Evolutionary conservation across 1,284 basidiomycete species (phyloP).

Genomic region (Boletus calvinii): DNA sequence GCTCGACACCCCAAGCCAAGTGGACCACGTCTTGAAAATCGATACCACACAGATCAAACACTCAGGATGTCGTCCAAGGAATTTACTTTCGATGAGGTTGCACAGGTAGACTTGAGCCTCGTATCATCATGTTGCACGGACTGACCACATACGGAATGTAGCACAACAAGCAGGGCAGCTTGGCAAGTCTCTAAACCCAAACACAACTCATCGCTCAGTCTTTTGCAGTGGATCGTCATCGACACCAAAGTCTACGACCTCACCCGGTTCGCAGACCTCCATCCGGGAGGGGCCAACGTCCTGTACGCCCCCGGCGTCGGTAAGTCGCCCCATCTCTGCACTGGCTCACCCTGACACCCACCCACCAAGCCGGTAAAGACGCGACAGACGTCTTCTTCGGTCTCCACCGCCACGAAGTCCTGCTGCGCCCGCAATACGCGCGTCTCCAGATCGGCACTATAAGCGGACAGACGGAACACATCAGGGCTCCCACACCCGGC

Average conservation of each 20-base stretch:
- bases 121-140: not conserved
- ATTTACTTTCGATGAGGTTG: slow-evolving; percentile 52
- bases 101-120: slow-evolving; percentile 40
- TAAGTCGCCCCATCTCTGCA: slow-evolving; percentile 22
- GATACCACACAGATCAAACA: not conserved
- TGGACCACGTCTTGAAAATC: not conserved
- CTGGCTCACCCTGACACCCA: not conserved
- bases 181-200: slow-evolving; percentile 42
- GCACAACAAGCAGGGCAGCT: slow-evolving; percentile 77
- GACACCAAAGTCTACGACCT: slow-evolving; percentile 70
- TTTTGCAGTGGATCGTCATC: slow-evolving; percentile 58
- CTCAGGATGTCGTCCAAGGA: slow-evolving; percentile 35
- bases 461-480: slow-evolving; percentile 61
- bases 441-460: slow-evolving; percentile 82
- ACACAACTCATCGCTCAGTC: not conserved
- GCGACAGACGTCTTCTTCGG: slow-evolving; percentile 89
- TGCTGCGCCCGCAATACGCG: slow-evolving; percentile 78
- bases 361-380: slow-evolving; percentile 63
- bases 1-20: not conserved
- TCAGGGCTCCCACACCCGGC: slow-evolving; percentile 62
- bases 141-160: slow-evolving; percentile 29
- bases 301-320: slow-evolving; percentile 43
- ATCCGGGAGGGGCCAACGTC: slow-evolving; percentile 67
- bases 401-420: slow-evolving; percentile 87
- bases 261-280: slow-evolving; percentile 58